These are phyloP conservation scores for Claviceps fusiformis DNA, from an alignment of 2,329 filamentous ascomycete genomes.

Conservation along the genomic window DNA sequence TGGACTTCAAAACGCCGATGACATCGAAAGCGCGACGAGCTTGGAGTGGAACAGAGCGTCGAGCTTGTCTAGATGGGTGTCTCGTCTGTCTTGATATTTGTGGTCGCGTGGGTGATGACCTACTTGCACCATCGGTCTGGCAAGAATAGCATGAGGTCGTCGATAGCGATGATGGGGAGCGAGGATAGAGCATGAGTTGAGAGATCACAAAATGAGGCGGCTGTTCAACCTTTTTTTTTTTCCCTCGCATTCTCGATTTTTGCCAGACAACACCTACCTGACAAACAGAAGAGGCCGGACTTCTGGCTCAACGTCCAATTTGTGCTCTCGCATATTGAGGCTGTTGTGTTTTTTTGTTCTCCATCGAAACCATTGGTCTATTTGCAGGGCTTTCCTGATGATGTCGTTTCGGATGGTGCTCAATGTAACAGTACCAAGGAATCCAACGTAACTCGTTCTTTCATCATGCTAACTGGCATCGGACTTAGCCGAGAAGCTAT, in stretches of 20 bases:
- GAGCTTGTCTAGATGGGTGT: conserved; percentile 11
- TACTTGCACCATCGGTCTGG: conserved; percentile 2
- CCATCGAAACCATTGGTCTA: too few species aligned
- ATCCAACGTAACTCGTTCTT: too few species aligned
- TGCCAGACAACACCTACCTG: too few species aligned
- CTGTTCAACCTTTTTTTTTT: neutral
- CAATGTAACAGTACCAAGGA: neutral
- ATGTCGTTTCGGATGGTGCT: neutral
- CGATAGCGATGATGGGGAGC: neutral
- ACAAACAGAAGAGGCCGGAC: too few species aligned
- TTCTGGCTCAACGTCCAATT: too few species aligned
- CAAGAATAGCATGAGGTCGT: neutral
- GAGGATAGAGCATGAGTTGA: neutral
- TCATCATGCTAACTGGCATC: neutral
- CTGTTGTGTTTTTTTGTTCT: too few species aligned
- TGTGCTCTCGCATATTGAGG: too few species aligned
- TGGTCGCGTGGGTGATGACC: conserved; percentile 1
- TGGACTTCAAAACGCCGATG: conserved; percentile 49
- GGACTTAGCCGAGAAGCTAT: neutral
- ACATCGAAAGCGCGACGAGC: conserved; percentile 29
- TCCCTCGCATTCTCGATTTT: neutral
- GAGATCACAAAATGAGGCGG: neutral
- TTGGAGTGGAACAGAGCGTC: conserved; percentile 7
- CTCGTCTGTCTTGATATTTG: conserved; percentile 5
- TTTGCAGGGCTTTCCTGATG: neutral